Conservation (phyloP, 306 rosid genomes). For the Cicer arietinum region DNA sequence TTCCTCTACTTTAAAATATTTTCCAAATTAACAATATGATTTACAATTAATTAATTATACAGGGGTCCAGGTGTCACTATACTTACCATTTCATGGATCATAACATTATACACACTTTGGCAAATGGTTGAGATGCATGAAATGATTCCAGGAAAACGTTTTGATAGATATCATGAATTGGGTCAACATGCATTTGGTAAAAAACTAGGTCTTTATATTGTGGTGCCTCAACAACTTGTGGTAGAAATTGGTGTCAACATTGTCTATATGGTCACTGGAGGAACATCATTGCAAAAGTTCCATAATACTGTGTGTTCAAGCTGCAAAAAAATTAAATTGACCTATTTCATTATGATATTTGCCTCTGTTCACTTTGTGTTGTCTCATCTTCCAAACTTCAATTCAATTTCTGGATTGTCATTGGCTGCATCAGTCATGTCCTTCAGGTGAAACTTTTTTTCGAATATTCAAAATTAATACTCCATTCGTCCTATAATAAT, state of each 20-base stretch:
- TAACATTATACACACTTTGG: conserved; percentile 76
- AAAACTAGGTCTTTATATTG: conserved; percentile 81
- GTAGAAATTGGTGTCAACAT: conserved; percentile 66
- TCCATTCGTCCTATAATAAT: too few species aligned
- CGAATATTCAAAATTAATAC: background rate
- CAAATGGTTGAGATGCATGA: conserved; percentile 96
- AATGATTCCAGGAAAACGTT: conserved; percentile 81
- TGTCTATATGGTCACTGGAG: conserved; percentile 84
- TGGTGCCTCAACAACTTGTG: conserved; percentile 82
- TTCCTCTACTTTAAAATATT: too few species aligned
- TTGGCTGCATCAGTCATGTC: conserved; percentile 85
- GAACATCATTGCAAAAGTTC: conserved; percentile 66
- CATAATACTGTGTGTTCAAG: conserved; percentile 52
- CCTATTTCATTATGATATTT: conserved; percentile 78
- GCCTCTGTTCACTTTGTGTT: conserved; percentile 76
- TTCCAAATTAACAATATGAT: too few species aligned
- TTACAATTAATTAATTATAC: background rate
- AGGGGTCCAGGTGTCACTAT: conserved; percentile 80
- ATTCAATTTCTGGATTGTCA: conserved; percentile 71
- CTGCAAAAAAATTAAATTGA: conserved; percentile 56
- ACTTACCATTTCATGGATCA: conserved; percentile 69
- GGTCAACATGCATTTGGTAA: conserved; percentile 86
- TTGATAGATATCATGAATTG: conserved; percentile 81
- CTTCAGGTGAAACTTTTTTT: conserved; percentile 53
- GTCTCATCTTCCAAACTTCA: conserved; percentile 81